A percentile compares a stretch with the other conserved stretches of the same genome.
Evolutionary conservation across 257 asterid genomes (phyloP).

Genomic region (Capsicum baccatum): DNA sequence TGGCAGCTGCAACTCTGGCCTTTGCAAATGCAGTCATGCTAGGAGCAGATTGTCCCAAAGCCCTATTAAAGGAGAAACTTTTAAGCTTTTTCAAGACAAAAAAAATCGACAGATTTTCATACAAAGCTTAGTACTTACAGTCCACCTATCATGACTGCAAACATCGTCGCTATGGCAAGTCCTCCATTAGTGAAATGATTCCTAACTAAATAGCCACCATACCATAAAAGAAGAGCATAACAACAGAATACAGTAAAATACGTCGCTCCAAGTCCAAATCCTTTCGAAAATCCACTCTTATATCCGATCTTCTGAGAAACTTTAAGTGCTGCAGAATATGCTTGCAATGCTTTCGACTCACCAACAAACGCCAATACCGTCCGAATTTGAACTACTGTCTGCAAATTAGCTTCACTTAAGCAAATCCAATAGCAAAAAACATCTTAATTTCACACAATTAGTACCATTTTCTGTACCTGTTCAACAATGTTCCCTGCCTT

Average conservation of each 20-base stretch:
- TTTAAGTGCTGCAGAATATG: constrained; percentile 70
- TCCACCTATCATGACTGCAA: constrained; percentile 98
- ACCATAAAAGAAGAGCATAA: constrained; percentile 91
- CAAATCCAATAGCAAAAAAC: background rate
- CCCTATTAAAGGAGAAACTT: constrained; percentile 43
- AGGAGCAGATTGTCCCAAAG: constrained; percentile 88
- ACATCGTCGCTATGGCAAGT: constrained; percentile 89
- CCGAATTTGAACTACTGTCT: constrained; percentile 83
- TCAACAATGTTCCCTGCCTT: constrained; percentile 87
- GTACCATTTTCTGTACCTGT: constrained; percentile 56
- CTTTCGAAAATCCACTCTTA: constrained; percentile 77
- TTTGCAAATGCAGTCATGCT: constrained; percentile 94
- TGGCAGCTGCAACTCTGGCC: constrained; percentile 93
- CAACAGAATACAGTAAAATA: constrained; percentile 85
- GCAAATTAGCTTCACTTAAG: constrained; percentile 42
- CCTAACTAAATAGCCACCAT: constrained; percentile 89
- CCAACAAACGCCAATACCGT: constrained; percentile 86
- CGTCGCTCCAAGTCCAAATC: constrained; percentile 86
- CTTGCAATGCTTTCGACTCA: constrained; percentile 81
- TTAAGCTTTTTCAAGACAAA: background rate
- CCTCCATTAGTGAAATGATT: constrained; percentile 90
- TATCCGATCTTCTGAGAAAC: constrained; percentile 75
- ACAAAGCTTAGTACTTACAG: constrained; percentile 56
- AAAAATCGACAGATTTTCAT: background rate
- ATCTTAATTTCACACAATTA: background rate